Evolutionary conservation across 306 rosid species (phyloP).

Genomic region (Inga leiocalycina): DNA sequence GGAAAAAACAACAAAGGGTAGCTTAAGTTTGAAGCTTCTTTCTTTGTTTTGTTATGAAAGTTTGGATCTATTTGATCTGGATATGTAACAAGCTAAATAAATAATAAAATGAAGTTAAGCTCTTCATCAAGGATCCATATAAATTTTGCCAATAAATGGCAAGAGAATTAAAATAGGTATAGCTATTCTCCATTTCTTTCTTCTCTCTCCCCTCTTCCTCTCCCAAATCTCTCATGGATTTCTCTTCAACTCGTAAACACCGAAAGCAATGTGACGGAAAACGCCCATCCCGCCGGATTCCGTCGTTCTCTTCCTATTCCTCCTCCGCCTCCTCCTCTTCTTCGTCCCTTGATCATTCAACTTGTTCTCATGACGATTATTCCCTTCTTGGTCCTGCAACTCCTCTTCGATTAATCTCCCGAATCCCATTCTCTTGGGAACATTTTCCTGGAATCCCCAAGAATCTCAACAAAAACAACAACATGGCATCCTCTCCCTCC

Average conservation of each 20-base stretch:
- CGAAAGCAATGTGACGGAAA: conserved; percentile 44
- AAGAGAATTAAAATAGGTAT: not conserved
- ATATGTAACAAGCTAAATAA: not conserved
- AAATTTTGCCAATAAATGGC: not conserved
- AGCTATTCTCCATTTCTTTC: not conserved
- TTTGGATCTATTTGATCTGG: not conserved
- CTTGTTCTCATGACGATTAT: conserved; percentile 53
- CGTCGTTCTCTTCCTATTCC: conserved; percentile 57
- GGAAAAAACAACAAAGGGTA: not conserved
- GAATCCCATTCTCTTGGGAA: conserved; percentile 97
- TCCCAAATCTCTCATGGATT: conserved; percentile 34
- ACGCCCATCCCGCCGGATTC: conserved; percentile 45
- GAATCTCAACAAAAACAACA: conserved; percentile 46
- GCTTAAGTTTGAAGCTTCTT: not conserved
- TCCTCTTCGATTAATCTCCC: conserved; percentile 57
- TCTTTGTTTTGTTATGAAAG: not conserved
- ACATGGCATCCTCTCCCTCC: conserved; percentile 39
- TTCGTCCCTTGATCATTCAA: not conserved
- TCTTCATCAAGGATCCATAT: conserved; percentile 1
- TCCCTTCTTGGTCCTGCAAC: conserved; percentile 49
- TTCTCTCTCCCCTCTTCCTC: conserved; percentile 16
- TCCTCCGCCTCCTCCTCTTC: conserved; percentile 55
- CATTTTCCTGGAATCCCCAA: conserved; percentile 91
- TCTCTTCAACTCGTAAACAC: conserved; percentile 33
- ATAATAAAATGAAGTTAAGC: conserved; percentile 12